Base-by-base conservation (phyloP, 371 early-diverging fungal species). In the Saksenaea vasiformis region DNA sequence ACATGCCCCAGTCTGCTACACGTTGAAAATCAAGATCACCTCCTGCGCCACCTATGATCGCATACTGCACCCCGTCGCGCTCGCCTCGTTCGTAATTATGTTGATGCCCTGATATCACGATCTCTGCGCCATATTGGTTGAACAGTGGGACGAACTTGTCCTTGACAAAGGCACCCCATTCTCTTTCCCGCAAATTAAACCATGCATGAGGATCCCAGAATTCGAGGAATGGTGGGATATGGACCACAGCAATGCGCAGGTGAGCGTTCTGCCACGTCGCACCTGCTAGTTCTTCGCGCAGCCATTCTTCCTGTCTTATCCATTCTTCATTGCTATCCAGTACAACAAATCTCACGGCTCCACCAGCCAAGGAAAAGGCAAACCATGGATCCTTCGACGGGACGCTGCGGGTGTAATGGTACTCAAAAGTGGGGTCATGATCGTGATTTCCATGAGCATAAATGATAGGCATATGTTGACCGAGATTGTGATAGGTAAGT, bases 361-460 rank as follows among this genome's bases (percentile, higher is more conserved):
- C 81, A 0, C 79, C 59, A 0, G 85, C 84, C 35, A 88, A 36
- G 3, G 87, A 87, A 47, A 89, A 88, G 10, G 86, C 78, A 58
- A 86, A 90, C 84, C 86, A 90, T 17, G 80, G 78, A 3, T 73
- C 69, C 10, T 72, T 68, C 3, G 58, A 43, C 0, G 67, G 62
- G 53, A 44, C 54, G 43, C 70, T 54, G 26, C 85, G 77, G 13
- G 81, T 79, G 61, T 88, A 78, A 36, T 65, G 68, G 65, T 89
- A 83, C 19, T 69, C 72, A 0, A 68, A 78, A 17, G 54, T 61
- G 31, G 72, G 76, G 64, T 86, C 90, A 69, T 78, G 87, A 57
- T 91, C 92, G 61, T 92, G 92, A 69, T 92, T 92, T 15, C 92
- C 92, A 26, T 89, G 92, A 2, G 88, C 86, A 72, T 88, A 91